Evolutionary conservation across 441 rosid genomes (phyloP).

Genomic region (Breynia disticha): DNA sequence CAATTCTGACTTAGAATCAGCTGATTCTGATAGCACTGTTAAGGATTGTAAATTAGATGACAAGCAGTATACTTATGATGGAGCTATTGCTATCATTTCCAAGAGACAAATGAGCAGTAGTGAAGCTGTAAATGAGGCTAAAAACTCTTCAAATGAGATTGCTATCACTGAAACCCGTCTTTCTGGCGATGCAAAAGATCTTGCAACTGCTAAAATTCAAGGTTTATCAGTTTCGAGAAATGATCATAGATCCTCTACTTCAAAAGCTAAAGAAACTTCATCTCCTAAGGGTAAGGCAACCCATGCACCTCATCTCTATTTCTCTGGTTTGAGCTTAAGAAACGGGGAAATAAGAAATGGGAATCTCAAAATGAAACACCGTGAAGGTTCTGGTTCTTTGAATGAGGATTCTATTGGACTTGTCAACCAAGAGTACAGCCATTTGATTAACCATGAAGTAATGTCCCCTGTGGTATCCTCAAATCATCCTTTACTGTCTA

Average conservation of each 20-base stretch:
- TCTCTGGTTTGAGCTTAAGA: slow-evolving; percentile 17
- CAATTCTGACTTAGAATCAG: slow-evolving; percentile 28
- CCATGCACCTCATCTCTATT: slow-evolving; percentile 38
- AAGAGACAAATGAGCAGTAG: slow-evolving; percentile 14
- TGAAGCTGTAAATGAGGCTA: slow-evolving; percentile 11
- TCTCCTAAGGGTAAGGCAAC: slow-evolving; percentile 22
- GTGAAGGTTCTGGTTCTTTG: slow-evolving; percentile 14
- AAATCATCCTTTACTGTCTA: slow-evolving; percentile 17
- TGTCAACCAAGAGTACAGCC: slow-evolving; percentile 19
- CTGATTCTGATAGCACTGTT: slow-evolving; percentile 24
- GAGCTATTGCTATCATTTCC: slow-evolving; percentile 16
- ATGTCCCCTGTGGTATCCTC: slow-evolving; percentile 24
- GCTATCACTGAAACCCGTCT: slow-evolving; percentile 39
- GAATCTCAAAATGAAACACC: slow-evolving; percentile 23
- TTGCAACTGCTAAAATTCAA: slow-evolving; percentile 41
- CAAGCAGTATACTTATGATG: no score
- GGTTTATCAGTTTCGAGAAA: slow-evolving; percentile 29
- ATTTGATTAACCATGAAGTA: slow-evolving; percentile 19
- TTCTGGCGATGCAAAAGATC: slow-evolving; percentile 52
- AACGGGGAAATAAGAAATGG: slow-evolving; percentile 40
- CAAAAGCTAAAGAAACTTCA: slow-evolving; percentile 20
- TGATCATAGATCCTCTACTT: slow-evolving; percentile 21
- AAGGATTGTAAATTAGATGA: slow-evolving; percentile 28
- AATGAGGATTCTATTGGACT: slow-evolving; percentile 4
- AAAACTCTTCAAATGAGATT: slow-evolving; percentile 20